phyloP scores from a whole-genome alignment of 192 early-diverging fungal species.

The Podila epicladia region DNA sequence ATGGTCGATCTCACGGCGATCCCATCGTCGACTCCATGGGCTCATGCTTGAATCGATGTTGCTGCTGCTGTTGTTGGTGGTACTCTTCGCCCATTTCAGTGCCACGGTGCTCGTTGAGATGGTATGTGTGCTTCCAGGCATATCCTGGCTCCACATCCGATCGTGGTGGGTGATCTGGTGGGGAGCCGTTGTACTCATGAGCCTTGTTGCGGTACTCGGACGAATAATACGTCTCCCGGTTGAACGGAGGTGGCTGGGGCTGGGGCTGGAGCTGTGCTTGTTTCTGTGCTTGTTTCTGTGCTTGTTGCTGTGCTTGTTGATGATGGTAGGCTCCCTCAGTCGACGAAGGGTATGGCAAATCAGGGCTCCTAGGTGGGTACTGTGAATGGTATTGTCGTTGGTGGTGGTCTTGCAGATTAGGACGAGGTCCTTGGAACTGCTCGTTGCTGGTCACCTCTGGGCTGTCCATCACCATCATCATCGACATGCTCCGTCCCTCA shows the following conservation, averaged over 20 bases:
- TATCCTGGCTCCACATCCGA: no score
- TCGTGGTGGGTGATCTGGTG: no score
- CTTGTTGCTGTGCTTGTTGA: slow-evolving; percentile 3
- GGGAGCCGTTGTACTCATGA: no score
- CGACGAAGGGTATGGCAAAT: no score
- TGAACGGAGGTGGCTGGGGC: no score
- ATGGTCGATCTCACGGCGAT: neutral
- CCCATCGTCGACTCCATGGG: slow-evolving; percentile 2
- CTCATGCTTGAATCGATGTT: neutral
- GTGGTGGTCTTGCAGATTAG: neutral
- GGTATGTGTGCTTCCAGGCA: no score
- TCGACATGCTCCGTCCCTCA: neutral
- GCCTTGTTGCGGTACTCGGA: no score
- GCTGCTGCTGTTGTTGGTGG: slow-evolving; percentile 2
- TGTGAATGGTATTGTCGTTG: neutral
- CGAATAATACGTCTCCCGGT: no score
- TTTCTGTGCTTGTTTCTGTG: neutral
- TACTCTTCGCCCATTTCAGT: neutral
- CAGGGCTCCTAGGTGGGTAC: no score
- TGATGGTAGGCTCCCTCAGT: neutral
- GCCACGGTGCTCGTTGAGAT: neutral
- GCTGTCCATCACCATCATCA: slow-evolving; percentile 1
- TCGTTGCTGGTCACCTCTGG: neutral
- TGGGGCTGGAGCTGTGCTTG: neutral
- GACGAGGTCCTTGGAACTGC: neutral